These are phyloP conservation scores for Calocybe indica DNA, from an alignment of 768 basidiomycete species.

Conservation along the genomic window DNA sequence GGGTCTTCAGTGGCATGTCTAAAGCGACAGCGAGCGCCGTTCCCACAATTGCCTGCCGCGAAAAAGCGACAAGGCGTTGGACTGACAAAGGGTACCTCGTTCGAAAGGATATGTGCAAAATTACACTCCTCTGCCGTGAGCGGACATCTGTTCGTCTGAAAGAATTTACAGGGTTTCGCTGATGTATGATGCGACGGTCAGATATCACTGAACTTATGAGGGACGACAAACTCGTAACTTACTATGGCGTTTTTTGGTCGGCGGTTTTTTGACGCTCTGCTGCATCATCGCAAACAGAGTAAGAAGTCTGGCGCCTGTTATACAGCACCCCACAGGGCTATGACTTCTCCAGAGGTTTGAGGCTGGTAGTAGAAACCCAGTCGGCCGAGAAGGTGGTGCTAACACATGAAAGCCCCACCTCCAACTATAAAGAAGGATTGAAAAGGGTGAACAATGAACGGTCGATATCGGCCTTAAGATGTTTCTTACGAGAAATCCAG, in stretches of 20 bases:
- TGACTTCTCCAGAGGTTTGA: too few relatives aligned
- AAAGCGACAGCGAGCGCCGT: constrained; percentile 31
- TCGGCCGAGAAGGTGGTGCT: too few relatives aligned
- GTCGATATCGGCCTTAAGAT: too few relatives aligned
- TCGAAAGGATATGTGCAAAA: constrained; percentile 35
- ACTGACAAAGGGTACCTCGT: constrained; percentile 16
- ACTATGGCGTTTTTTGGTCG: constrained; percentile 38
- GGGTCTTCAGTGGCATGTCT: constrained; percentile 19
- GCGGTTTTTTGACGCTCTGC: constrained; percentile 19
- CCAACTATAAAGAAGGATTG: too few relatives aligned
- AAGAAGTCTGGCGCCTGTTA: too few relatives aligned
- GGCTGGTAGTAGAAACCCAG: too few relatives aligned
- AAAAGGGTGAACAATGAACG: too few relatives aligned
- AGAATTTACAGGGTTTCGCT: constrained; percentile 49
- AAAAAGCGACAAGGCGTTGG: constrained; percentile 27
- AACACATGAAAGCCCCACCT: too few relatives aligned
- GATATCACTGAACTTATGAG: constrained; percentile 1
- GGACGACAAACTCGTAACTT: constrained; percentile 6
- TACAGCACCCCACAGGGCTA: too few relatives aligned
- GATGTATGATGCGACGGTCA: constrained; percentile 9
- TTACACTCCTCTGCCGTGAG: constrained; percentile 40
- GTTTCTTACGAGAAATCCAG: too few relatives aligned
- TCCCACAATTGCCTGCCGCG: constrained; percentile 28
- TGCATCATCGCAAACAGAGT: constrained; percentile 12
- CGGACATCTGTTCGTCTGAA: constrained; percentile 35